Percentiles rank a stretch among this genome's conserved stretches.
Conservation (phyloP, 2,329 filamentous ascomycete species). For the Penicillium sp. region DNA sequence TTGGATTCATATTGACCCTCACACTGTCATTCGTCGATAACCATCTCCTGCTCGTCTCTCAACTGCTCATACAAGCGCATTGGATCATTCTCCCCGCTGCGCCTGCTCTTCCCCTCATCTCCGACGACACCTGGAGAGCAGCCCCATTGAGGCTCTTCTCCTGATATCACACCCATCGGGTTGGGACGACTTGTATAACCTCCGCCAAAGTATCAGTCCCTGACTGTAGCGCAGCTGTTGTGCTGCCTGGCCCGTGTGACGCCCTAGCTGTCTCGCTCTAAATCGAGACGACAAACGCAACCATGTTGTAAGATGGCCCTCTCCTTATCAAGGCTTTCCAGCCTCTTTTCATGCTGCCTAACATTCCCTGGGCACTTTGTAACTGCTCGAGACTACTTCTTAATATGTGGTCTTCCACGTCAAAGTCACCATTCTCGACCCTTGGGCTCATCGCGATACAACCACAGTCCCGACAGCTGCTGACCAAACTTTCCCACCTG, state of each 20-base stretch:
- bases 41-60: not conserved
- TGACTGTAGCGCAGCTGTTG: not conserved
- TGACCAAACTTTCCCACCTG: slow-evolving; percentile 19
- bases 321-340: not conserved
- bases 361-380: not conserved
- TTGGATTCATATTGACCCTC: too few relatives aligned
- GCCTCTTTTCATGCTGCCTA: not conserved
- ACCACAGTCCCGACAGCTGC: not conserved
- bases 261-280: slow-evolving; percentile 10
- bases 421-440: not conserved
- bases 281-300: slow-evolving; percentile 15
- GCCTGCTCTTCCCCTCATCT: not conserved
- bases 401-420: not conserved
- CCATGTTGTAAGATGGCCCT: slow-evolving; percentile 30
- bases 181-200: not conserved
- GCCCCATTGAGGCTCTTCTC: not conserved
- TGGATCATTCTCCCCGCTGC: not conserved
- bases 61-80: not conserved
- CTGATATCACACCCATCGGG: not conserved
- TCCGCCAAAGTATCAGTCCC: not conserved
- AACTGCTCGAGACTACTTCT: not conserved
- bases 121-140: not conserved
- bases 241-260: slow-evolving; percentile 11
- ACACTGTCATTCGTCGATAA: not conserved
- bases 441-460: not conserved